These are phyloP conservation scores for Penicillium sp. DNA, from an alignment of 2,329 filamentous ascomycete genomes.

Conservation along the genomic window DNA sequence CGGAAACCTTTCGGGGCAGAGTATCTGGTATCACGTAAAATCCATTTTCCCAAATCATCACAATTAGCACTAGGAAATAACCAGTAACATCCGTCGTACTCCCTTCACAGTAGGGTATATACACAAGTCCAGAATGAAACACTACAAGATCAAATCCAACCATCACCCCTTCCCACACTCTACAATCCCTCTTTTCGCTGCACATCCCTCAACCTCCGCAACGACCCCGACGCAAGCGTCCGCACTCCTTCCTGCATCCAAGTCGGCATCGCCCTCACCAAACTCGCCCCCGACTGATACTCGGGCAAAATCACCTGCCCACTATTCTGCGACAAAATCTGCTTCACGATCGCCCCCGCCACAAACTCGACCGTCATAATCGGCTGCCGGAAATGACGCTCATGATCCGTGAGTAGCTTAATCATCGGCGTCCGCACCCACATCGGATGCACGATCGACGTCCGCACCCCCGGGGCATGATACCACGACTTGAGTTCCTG, in stretches of 20 bases:
- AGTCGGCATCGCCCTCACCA: slow-evolving; percentile 43
- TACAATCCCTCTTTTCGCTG: slow-evolving; percentile 20
- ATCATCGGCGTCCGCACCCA: slow-evolving; percentile 57
- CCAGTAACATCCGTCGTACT: background rate
- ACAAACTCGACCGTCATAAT: slow-evolving; percentile 46
- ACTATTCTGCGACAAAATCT: slow-evolving; percentile 55
- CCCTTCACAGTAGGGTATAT: background rate
- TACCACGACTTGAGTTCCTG: slow-evolving; percentile 45
- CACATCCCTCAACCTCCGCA: slow-evolving; percentile 30
- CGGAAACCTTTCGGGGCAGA: no score
- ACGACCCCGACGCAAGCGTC: slow-evolving; percentile 28
- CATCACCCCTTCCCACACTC: background rate
- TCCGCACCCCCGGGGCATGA: slow-evolving; percentile 43
- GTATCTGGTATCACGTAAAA: background rate
- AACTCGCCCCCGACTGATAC: slow-evolving; percentile 28
- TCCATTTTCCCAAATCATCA: background rate
- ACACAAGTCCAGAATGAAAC: background rate
- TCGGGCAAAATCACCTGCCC: slow-evolving; percentile 55
- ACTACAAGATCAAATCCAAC: background rate
- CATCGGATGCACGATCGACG: slow-evolving; percentile 41
- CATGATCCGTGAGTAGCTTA: slow-evolving; percentile 40
- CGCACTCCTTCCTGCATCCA: slow-evolving; percentile 53
- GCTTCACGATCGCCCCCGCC: slow-evolving; percentile 53
- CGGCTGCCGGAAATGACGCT: slow-evolving; percentile 38
- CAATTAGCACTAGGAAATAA: background rate